Base-by-base conservation (phyloP, 2,329 filamentous ascomycete genomes). In the Penicillium sp. region DNA sequence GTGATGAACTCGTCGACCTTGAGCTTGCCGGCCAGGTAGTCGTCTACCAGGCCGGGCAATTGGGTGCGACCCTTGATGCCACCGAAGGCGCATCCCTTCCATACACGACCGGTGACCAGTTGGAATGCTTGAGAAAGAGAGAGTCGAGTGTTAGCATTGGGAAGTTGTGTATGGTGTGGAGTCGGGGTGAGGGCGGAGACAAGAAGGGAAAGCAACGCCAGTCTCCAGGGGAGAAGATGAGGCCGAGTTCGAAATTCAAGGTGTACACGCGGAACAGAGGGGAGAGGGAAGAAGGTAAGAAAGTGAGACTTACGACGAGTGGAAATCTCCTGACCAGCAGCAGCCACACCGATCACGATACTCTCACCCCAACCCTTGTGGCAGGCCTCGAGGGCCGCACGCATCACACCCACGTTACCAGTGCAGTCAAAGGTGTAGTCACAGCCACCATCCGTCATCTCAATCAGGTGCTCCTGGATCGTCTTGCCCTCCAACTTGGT, bases 1-100 rank as follows among this genome's bases (percentile, higher is more conserved):
- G 93, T 98, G 75, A 98, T 97, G 77, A 97, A 97, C 76, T 98
- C 93, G 68, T 97, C 91, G 39, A 97, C 93, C 84, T 96, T 97
- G 67, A 98, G 84, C 66, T 86, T 81, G 61, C 90, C 90, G 45
- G 80, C 80, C 70, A 94, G 79, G 75, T 98, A 98, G 73, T 97
- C 91, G 58, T 83, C 76, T 25, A 98, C 90, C 36, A 98, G 83
- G 50, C 80, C 84, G 41, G 87, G 86, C 57, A 98, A 82, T 76
- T 98, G 93, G 32, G 87, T 85, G 66, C 93, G 90, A 60, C 93
- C 93, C 80, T 97, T 98, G 79, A 98, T 90, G 62, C 93, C 93
- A 60, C 93, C 93, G 65, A 98, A 98, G 13, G 93, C 93, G 68
- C 91, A 97, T 46, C 93, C 93, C 76, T 88, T 95, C 93, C 93